These are phyloP conservation scores for Cercospora berteroae DNA, from an alignment of 2,329 filamentous ascomycete species.

Conservation along the genomic window DNA sequence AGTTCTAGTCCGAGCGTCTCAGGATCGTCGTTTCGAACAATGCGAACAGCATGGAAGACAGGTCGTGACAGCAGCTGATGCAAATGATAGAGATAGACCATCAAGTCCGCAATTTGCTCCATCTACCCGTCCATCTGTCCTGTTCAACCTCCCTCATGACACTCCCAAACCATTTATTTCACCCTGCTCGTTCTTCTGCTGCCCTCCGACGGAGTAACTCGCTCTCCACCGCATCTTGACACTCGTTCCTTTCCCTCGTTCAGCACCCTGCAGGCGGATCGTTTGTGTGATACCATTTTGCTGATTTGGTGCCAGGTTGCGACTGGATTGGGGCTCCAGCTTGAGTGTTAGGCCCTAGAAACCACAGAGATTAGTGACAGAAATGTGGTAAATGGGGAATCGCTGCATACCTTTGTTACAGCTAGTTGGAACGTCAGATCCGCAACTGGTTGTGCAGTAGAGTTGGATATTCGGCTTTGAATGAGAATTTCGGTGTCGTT, in stretches of 20 bases:
- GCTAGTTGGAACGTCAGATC: constrained; percentile 89
- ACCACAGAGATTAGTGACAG: not conserved
- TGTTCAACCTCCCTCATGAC: constrained; percentile 1
- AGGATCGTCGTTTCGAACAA: not conserved
- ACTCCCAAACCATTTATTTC: constrained; percentile 78
- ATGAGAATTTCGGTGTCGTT: constrained; percentile 62
- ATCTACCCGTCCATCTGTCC: not conserved
- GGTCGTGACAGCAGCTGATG: not conserved
- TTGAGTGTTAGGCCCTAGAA: constrained; percentile 72
- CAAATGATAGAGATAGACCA: not conserved
- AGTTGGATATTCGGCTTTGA: constrained; percentile 80
- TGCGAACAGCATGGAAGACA: not conserved
- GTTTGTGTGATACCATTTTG: constrained; percentile 78
- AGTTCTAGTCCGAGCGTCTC: not conserved
- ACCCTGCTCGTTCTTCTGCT: constrained; percentile 72
- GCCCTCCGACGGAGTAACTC: constrained; percentile 67
- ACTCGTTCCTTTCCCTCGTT: constrained; percentile 68
- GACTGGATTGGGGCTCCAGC: constrained; percentile 80
- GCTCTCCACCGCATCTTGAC: constrained; percentile 90
- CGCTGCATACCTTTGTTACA: constrained; percentile 75
- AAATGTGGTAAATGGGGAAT: not conserved
- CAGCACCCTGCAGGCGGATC: constrained; percentile 73
- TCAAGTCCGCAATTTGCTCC: not conserved
- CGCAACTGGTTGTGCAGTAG: constrained; percentile 65
- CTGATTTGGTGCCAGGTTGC: constrained; percentile 67